phyloP scores from a whole-genome alignment of 2,329 filamentous ascomycete genomes.

The Aspergillus pseudoglaucus region DNA sequence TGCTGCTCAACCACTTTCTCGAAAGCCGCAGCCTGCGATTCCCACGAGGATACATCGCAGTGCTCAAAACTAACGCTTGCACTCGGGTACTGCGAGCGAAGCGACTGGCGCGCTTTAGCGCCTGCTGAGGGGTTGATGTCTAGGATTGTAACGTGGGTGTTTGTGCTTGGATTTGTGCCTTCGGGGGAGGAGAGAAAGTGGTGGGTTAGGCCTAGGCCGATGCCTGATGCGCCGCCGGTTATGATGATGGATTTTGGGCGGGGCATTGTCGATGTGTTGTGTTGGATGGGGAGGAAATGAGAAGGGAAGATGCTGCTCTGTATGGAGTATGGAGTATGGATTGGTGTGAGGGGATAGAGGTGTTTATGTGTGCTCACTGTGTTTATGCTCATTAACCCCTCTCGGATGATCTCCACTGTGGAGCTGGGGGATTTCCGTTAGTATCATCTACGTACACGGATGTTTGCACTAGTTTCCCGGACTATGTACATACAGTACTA shows the following conservation, averaged over 20 bases:
- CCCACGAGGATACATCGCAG: constrained; percentile 31
- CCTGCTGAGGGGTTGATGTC: constrained; percentile 25
- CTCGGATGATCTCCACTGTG: background rate
- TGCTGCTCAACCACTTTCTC: constrained; percentile 23
- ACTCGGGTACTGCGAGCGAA: constrained; percentile 20
- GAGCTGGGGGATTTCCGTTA: background rate
- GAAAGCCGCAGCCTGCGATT: constrained; percentile 31
- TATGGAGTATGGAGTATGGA: too few relatives aligned
- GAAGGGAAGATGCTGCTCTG: constrained; percentile 8
- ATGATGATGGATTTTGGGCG: background rate
- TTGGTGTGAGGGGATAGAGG: too few relatives aligned
- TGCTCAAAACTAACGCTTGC: constrained; percentile 22
- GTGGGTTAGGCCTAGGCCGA: constrained; percentile 30
- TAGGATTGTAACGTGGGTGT: constrained; percentile 26
- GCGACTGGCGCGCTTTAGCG: constrained; percentile 11
- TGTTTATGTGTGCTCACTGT: too few relatives aligned
- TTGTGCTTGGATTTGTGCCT: constrained; percentile 2
- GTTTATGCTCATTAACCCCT: background rate
- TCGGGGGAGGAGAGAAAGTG: constrained; percentile 20
- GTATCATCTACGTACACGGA: too few relatives aligned
- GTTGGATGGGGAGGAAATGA: constrained; percentile 1
- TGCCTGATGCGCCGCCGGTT: constrained; percentile 31
- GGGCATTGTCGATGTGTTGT: background rate
- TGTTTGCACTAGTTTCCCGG: too few relatives aligned
- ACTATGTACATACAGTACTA: too few relatives aligned